These are phyloP conservation scores for Microdochium nivale DNA, from an alignment of 2,329 filamentous ascomycete species.

Conservation along the genomic window DNA sequence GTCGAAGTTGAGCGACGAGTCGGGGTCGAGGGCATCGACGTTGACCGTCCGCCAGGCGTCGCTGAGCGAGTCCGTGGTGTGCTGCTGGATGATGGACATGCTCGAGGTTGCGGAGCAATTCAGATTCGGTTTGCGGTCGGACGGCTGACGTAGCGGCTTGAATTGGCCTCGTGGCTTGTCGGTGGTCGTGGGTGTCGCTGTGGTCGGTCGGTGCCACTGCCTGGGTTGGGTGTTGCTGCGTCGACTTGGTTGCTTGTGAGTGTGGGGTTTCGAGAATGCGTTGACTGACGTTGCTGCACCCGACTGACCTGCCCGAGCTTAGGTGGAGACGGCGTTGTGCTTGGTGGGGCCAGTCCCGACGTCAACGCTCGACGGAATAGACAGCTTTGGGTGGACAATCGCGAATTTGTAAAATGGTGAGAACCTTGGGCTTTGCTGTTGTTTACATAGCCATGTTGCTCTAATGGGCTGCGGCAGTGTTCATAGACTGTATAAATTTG, in stretches of 20 bases:
- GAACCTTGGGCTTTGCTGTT: no score
- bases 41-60: constrained; percentile 83
- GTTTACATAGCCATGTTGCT: no score
- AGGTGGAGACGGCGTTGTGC: background rate
- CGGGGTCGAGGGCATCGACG: constrained; percentile 83
- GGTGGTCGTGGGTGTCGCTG: background rate
- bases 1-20: constrained; percentile 88
- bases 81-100: constrained; percentile 63
- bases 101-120: no score
- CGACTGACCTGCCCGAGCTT: background rate
- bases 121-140: no score
- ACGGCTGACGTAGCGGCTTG: no score
- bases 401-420: no score
- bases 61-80: constrained; percentile 49
- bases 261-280: background rate
- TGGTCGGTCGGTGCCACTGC: background rate
- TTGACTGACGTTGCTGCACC: background rate
- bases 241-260: background rate
- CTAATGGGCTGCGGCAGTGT: no score
- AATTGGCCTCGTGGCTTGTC: background rate
- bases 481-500: no score
- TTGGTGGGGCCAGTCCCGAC: background rate
- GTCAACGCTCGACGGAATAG: background rate
- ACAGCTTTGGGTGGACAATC: no score
- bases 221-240: background rate